Evolutionary conservation across 106 monocot species (phyloP).

Genomic region (Cymbidium sinense): DNA sequence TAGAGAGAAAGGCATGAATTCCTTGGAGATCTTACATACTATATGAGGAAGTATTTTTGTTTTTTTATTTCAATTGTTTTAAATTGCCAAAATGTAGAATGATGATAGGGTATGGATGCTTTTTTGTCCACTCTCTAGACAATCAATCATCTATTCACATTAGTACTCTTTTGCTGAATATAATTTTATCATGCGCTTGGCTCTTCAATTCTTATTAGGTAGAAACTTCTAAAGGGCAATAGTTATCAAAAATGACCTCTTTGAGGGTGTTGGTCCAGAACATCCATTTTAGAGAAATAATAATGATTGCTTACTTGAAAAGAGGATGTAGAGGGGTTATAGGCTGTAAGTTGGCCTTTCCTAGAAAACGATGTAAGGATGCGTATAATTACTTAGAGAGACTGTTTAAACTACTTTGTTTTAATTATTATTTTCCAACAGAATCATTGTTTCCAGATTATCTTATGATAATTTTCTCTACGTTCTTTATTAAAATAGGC

Average conservation of each 20-base stretch:
- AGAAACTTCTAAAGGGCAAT: neutral
- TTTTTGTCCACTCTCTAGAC: neutral
- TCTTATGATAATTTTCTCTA: neutral
- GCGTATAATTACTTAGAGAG: too few relatives aligned
- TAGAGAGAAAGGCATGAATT: neutral
- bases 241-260: neutral
- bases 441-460: neutral
- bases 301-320: neutral
- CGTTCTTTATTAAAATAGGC: neutral
- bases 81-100: neutral
- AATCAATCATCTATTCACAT: neutral
- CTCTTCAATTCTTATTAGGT: neutral
- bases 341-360: too few relatives aligned
- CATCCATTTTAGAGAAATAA: neutral
- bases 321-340: neutral
- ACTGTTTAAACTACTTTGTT: neutral
- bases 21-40: neutral
- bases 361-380: too few relatives aligned
- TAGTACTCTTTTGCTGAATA: neutral
- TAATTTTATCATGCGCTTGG: neutral
- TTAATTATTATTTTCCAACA: neutral
- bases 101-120: neutral
- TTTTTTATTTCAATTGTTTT: neutral
- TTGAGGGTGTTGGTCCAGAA: neutral
- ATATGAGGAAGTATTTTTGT: neutral